Conservation (phyloP, 2,329 filamentous ascomycete species). For the Myriosclerotinia curreyana region DNA sequence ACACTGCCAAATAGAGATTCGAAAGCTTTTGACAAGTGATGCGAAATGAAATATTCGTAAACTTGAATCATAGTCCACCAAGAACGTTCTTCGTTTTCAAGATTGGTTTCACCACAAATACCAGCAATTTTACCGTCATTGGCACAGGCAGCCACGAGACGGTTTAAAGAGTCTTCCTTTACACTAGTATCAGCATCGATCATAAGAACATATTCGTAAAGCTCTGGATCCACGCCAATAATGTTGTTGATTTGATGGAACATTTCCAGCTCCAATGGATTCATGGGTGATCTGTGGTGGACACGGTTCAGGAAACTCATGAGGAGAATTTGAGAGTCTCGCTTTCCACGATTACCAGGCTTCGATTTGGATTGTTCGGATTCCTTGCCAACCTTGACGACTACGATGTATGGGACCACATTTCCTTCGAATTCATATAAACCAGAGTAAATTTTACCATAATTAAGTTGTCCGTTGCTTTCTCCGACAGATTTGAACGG, state of each 20-base stretch:
- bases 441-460: conserved; percentile 97
- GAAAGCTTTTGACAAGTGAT: conserved; percentile 94
- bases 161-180: conserved; percentile 84
- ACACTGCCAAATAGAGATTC: conserved; percentile 97
- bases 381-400: conserved; percentile 97
- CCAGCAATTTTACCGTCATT: conserved; percentile 95
- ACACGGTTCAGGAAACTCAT: conserved; percentile 99
- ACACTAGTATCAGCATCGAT: conserved; percentile 97
- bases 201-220: conserved; percentile 97
- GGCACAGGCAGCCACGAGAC: conserved; percentile 86
- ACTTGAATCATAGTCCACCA: conserved; percentile 99
- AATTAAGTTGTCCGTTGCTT: conserved; percentile 91
- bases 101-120: conserved; percentile 93
- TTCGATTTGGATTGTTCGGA: conserved; percentile 88
- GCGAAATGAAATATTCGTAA: conserved; percentile 99
- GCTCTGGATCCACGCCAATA: conserved; percentile 93
- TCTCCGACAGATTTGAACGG: conserved; percentile 91
- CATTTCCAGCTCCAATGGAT: conserved; percentile 92
- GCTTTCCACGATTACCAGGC: conserved; percentile 96
- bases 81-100: conserved; percentile 90
- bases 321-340: conserved; percentile 92
- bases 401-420: conserved; percentile 90
- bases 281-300: conserved; percentile 92
- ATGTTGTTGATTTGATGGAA: conserved; percentile 99
- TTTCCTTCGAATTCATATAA: conserved; percentile 97